Base-by-base conservation (phyloP, 768 basidiomycete species). In the Chalciporus chontae region DNA sequence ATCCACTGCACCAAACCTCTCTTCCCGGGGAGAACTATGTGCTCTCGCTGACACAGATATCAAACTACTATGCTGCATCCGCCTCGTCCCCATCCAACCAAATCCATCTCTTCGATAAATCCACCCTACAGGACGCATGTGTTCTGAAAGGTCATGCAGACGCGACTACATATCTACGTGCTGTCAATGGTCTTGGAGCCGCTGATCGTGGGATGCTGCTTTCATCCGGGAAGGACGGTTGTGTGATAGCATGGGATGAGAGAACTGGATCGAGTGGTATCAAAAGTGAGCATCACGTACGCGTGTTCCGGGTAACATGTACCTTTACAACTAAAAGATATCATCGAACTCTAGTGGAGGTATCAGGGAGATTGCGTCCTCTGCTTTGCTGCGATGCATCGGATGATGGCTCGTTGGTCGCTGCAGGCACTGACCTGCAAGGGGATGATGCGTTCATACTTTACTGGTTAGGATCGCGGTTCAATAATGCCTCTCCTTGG, bases 391-490 rank as follows among this genome's bases (percentile, higher is more conserved):
- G 80, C 53, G 90, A 89, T 63, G 76, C 85, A 5, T 85, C 88
- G 3, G 59, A 71, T 1, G 83, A 90, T 57, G 89, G 89, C 4
- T 65, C 77, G 55, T 81, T 84, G 2, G 77, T 95, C 19, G 90
- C 84, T 17, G 91, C 84, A 10, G 94, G 94, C 14, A 87, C 91
- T 0, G 90, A 89, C 54, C 67, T 94, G 17, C 79, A 84, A 51
- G 81, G 80, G 11, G 85, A 93, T 40, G 93, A 95, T 54, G 87
- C 93, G 1, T 73, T 82, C 8, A 83, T 96, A 37, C 56, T 91
- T 3, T 96, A 87, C 72, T 96, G 93, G 94, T 90, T 50, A 53
- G 72, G 49, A 10, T 21, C 32, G 11, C 39, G 29, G 40, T 21
- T 24, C 40, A 8, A 2, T n/a, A 9, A 21, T 10, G 13, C 57